Conservation (phyloP, 148 eudicot species). For the Rhododendron simsii region DNA sequence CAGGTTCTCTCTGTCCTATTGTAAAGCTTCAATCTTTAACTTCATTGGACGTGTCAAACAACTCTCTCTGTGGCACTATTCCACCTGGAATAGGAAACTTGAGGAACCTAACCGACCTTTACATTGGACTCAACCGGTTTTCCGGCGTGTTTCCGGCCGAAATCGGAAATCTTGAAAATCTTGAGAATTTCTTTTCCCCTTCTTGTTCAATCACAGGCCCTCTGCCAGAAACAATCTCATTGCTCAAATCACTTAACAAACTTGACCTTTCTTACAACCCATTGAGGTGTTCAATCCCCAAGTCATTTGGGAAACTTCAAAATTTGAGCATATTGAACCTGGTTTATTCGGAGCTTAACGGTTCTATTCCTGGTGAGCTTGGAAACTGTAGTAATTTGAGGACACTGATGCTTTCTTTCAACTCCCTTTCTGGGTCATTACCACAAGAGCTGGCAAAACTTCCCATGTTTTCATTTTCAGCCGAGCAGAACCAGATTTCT, state of each 20-base stretch:
- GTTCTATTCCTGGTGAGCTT: slow-evolving; percentile 43
- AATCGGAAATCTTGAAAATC: slow-evolving; percentile 31
- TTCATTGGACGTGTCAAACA: slow-evolving; percentile 40
- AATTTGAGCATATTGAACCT: slow-evolving; percentile 41
- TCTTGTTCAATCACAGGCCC: slow-evolving; percentile 40
- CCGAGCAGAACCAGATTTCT: slow-evolving; percentile 41
- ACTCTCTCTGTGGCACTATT: slow-evolving; percentile 37
- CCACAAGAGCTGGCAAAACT: slow-evolving; percentile 35
- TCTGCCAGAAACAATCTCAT: slow-evolving; percentile 32
- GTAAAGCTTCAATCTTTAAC: slow-evolving; percentile 22
- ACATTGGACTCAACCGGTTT: slow-evolving; percentile 34
- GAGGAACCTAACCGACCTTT: slow-evolving; percentile 30
- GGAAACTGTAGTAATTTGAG: slow-evolving; percentile 39
- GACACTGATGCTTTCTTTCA: slow-evolving; percentile 44
- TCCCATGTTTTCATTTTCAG: slow-evolving; percentile 32
- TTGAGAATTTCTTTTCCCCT: slow-evolving; percentile 28
- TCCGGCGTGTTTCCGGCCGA: slow-evolving; percentile 41
- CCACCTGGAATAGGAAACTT: slow-evolving; percentile 34
- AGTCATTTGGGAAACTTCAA: slow-evolving; percentile 26
- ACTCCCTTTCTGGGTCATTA: slow-evolving; percentile 37
- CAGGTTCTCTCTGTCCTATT: slow-evolving; percentile 30
- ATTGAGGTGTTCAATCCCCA: slow-evolving; percentile 42
- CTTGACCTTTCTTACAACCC: slow-evolving; percentile 51
- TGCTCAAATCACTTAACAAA: slow-evolving; percentile 30
- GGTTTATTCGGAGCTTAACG: slow-evolving; percentile 37